Evolutionary conservation across 257 asterid genomes (phyloP), one percentile per base, ranked within the genome.

Genomic region (Jacaranda copaia): DNA sequence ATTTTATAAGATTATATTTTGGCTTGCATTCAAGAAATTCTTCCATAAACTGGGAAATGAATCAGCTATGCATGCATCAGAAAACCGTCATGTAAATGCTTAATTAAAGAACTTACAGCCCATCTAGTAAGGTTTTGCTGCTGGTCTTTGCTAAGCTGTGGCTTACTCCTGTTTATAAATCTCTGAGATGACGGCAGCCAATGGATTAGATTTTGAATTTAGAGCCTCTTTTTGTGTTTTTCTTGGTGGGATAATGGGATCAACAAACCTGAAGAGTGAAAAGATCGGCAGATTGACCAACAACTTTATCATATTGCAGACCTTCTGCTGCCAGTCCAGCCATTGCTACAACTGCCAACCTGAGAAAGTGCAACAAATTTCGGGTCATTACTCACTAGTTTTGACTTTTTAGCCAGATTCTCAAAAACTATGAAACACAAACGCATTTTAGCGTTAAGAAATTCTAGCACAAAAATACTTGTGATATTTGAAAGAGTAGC

Each of bases 321-420:
- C 97, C 99, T 84, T 92, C 99, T 18, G 99, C 98, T 46, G 99
- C 99, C 46, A 94, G 82, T 63, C 99, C 98, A 45, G 97, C 99
- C 98, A 95, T 91, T 39, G 98, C 96, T 56, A 95, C 96, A 25
- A 91, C 96, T 51, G 98, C 99, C 68, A 95, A 77, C 90, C 99
- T 95, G 87, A 73, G 72, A 77, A 77, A 72, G 42, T 19, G 80
- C 15, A 52, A 43, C 14, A 49, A 55, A 71, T 11, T 53, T 35
- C 14, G 49, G 45, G 55, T 57, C 65, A 75, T 18, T 5, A 52
- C 12, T 38, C 6, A 36, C n/a, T 60, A 57, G 13, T 42, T 20
- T 72, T 8, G 4, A 7, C n/a, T 11, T 25, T 73, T 74, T 35
- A 40, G 52, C 52, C 45, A 55, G 70, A 61, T 60, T 45, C 4